Evolutionary conservation across 208 protist species (phyloP).

Genomic region (Tetramitus jugosus): DNA sequence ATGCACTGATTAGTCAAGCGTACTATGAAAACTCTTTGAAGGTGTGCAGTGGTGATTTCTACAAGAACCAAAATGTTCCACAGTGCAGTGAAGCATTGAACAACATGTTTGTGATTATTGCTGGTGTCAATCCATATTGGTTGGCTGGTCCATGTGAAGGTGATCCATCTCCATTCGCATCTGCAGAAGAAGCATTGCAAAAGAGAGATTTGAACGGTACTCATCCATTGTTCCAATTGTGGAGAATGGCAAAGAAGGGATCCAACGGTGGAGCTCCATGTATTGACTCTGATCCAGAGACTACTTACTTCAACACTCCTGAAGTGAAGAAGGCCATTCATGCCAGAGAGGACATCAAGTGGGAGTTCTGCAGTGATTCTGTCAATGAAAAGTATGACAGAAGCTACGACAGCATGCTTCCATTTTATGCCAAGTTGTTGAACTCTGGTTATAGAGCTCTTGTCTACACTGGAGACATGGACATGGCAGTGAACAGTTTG

Average conservation of each 20-base stretch:
- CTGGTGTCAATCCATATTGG: neutral
- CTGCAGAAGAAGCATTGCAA: too few species aligned
- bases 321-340: neutral
- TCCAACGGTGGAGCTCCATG: neutral
- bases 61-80: neutral
- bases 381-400: neutral
- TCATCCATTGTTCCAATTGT: neutral
- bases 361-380: neutral
- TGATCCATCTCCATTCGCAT: too few species aligned
- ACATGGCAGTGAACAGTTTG: neutral
- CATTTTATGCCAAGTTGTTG: neutral
- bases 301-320: neutral
- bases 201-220: neutral
- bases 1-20: neutral
- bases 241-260: neutral
- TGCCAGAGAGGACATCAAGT: neutral
- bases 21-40: neutral
- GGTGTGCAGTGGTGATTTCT: slow-evolving; percentile 8
- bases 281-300: neutral
- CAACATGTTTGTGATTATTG: neutral
- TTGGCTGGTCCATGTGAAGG: neutral
- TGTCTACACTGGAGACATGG: slow-evolving; percentile 14
- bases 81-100: neutral
- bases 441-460: neutral
- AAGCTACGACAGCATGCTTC: neutral